phyloP scores from a whole-genome alignment of 108 stramenopile species.

The Skeletonema potamos region DNA sequence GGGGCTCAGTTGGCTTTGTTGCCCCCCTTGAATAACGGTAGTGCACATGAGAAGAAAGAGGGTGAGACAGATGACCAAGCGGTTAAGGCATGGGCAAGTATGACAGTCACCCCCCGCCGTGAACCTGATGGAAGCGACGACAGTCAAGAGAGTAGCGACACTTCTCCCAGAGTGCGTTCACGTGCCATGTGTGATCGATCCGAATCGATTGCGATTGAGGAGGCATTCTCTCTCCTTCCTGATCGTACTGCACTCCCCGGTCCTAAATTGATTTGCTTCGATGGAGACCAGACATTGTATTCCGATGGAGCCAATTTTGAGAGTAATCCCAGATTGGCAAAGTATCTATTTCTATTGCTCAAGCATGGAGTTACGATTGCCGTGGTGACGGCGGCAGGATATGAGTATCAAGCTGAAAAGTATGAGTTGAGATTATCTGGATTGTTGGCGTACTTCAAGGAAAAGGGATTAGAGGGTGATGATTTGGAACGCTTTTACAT shows the following conservation, averaged over 20 bases:
- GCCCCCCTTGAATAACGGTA: not conserved
- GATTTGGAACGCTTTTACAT: slow-evolving; percentile 87
- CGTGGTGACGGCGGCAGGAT: slow-evolving; percentile 94
- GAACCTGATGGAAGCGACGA: not conserved
- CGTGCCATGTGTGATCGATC: slow-evolving; percentile 16
- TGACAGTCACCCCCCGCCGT: slow-evolving; percentile 7
- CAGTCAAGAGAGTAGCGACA: not conserved
- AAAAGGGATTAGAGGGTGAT: slow-evolving; percentile 54
- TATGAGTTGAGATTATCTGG: slow-evolving; percentile 88
- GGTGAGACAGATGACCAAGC: slow-evolving; percentile 6
- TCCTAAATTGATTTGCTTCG: slow-evolving; percentile 86
- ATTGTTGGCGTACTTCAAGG: slow-evolving; percentile 74
- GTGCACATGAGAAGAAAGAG: not conserved
- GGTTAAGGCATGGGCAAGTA: slow-evolving; percentile 18
- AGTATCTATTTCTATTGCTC: slow-evolving; percentile 73
- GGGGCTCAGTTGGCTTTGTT: not conserved
- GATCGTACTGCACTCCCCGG: slow-evolving; percentile 47
- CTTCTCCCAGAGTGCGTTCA: not conserved
- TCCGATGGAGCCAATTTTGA: slow-evolving; percentile 92
- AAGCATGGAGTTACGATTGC: slow-evolving; percentile 81
- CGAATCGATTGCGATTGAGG: slow-evolving; percentile 31
- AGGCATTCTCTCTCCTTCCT: slow-evolving; percentile 24
- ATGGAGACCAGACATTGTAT: slow-evolving; percentile 94
- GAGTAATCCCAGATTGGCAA: slow-evolving; percentile 76
- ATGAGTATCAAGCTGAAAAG: slow-evolving; percentile 85